Evolutionary conservation across 306 rosid genomes (phyloP).

Genomic region (Cucumis melo): DNA sequence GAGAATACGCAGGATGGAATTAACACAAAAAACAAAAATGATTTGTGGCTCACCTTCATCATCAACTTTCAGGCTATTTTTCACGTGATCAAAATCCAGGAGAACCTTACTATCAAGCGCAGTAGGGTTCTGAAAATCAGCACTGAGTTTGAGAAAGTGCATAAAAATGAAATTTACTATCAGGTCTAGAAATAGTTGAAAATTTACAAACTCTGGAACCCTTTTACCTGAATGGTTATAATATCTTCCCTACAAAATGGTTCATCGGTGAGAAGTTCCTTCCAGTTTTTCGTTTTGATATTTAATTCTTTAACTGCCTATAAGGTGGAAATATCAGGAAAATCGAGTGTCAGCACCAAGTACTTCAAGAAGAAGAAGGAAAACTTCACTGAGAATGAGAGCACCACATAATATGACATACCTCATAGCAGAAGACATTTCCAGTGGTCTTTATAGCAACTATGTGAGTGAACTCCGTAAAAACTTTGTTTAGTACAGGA

Average conservation of each 20-base stretch:
- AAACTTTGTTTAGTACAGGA: slow-evolving; percentile 92
- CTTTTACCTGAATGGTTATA: slow-evolving; percentile 76
- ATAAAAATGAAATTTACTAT: slow-evolving; percentile 6
- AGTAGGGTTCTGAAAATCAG: slow-evolving; percentile 72
- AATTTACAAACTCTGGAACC: slow-evolving; percentile 7
- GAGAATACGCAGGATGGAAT: neutral
- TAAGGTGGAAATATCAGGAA: slow-evolving; percentile 8
- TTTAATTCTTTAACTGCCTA: slow-evolving; percentile 91
- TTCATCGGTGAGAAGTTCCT: slow-evolving; percentile 92
- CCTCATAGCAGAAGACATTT: slow-evolving; percentile 96
- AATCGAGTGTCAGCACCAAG: neutral
- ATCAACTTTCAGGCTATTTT: slow-evolving; percentile 60
- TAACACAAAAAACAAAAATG: slow-evolving; percentile 11
- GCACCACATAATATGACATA: slow-evolving; percentile 13
- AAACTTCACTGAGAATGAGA: neutral
- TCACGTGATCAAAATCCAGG: slow-evolving; percentile 86
- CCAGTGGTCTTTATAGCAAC: slow-evolving; percentile 94
- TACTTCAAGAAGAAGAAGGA: neutral
- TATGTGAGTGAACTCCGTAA: slow-evolving; percentile 90
- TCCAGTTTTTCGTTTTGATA: slow-evolving; percentile 92
- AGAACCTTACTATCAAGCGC: slow-evolving; percentile 75
- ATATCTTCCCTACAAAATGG: slow-evolving; percentile 73
- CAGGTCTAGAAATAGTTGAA: neutral
- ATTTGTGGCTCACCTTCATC: slow-evolving; percentile 58
- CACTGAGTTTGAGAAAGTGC: slow-evolving; percentile 4